phyloP scores from a whole-genome alignment of 2,329 filamentous ascomycete genomes.

The Alternaria arbusti region DNA sequence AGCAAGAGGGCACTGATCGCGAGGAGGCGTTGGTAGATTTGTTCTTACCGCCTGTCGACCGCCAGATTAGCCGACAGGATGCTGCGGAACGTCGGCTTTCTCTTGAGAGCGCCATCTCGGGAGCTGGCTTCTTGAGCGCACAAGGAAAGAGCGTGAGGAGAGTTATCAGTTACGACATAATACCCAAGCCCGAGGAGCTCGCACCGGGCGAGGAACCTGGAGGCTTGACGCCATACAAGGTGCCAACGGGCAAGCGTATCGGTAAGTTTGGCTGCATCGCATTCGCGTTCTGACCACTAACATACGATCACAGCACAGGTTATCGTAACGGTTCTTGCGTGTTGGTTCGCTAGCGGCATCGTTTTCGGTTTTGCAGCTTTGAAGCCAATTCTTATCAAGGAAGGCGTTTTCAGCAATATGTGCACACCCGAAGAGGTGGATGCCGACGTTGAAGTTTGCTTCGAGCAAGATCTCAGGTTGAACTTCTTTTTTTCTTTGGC shows the following conservation, averaged over 20 bases:
- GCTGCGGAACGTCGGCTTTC: constrained; percentile 40
- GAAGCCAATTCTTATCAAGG: constrained; percentile 49
- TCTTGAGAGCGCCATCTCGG: constrained; percentile 35
- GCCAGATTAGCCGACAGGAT: constrained; percentile 35
- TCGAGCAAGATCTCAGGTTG: constrained; percentile 48
- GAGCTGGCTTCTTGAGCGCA: constrained; percentile 22
- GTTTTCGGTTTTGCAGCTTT: constrained; percentile 51
- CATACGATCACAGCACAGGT: constrained; percentile 39
- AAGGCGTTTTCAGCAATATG: constrained; percentile 46
- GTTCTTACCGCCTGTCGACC: constrained; percentile 44
- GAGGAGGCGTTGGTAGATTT: constrained; percentile 49
- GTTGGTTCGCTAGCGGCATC: constrained; percentile 50
- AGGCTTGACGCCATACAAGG: constrained; percentile 58
- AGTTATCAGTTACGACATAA: constrained; percentile 57
- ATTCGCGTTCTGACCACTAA: constrained; percentile 13
- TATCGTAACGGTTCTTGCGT: constrained; percentile 43
- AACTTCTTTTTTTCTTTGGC: constrained; percentile 49
- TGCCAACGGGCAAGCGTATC: constrained; percentile 47
- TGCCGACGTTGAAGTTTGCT: constrained; percentile 44
- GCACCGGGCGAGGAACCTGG: constrained; percentile 48
- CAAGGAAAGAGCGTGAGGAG: constrained; percentile 45
- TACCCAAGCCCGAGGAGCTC: constrained; percentile 49
- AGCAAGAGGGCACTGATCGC: constrained; percentile 57
- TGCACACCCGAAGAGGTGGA: constrained; percentile 46
- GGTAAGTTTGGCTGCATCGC: constrained; percentile 32